Evolutionary conservation across 176 grass and related monocot genomes (phyloP), one percentile per base, ranked within the genome.

Genomic region (Lolium multiflorum): DNA sequence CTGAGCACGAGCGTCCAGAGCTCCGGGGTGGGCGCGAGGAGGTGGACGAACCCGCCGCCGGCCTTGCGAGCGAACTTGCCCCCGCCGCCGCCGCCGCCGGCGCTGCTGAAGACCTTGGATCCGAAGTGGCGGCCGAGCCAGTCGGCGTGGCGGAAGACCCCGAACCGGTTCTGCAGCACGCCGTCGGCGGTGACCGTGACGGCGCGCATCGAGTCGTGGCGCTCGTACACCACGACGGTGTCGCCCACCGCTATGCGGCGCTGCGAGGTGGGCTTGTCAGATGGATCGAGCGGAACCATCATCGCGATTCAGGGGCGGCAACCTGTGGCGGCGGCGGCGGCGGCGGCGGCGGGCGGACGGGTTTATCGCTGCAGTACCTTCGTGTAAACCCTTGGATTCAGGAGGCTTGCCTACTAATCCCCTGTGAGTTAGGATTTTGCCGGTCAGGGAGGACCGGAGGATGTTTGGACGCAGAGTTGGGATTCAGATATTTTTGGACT

Each of bases 1-100:
- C 97, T 98, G 55, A 98, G 88, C 6, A 96, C 97, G 0, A 98
- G 90, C 9, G 97, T 96, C 97, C 92, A 98, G 41, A 98, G 90
- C 87, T 94, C 88, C 16, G 97, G 97, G 9, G 94, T 96, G 1
- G 92, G 97, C 22, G 88, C 92, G 3, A 96, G 84, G 44, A 98
- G 90, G 80, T 92, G 87, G 20, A 98, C 92, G 70, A 94, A 98
- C 35, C 93, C 89, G 7, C 79, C 88, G 18, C 84, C 77, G 10
- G 80, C 85, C 79, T 73, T 86, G 21, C 54, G 54, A 7, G 61
- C 71, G 11, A 11, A 1, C 54, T 68, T 11, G 1, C 61, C 71
- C 3, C 61, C 83, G 3, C 17, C 63, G 25, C 64, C 63, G 25
- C 64, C 31, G 31, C 31, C 31, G 31, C 31, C 79, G 24, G 86